Evolutionary conservation across 2,329 filamentous ascomycete genomes (phyloP), one percentile per base, ranked within the genome.

Genomic region (Xylariaceae sp.): DNA sequence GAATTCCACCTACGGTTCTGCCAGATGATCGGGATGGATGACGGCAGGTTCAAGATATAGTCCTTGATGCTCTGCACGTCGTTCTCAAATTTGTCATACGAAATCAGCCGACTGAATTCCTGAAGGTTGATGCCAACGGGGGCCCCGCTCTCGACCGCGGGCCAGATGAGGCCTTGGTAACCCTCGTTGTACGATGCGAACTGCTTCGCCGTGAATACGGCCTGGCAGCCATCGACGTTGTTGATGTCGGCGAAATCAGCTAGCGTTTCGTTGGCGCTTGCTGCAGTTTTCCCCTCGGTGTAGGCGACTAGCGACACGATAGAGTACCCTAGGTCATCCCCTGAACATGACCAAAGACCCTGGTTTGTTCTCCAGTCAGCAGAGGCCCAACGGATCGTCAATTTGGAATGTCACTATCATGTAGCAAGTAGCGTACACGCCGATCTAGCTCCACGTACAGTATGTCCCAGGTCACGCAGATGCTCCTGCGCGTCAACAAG

Each of bases 161-260:
- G 48, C 48, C 19, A 45, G 11, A 51, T 31, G 45, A 47, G 33
- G 2, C 43, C 36, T 18, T 47, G 43, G 31, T 46, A 47, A 17
- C 22, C 43, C 13, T 51, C 36, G 38, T 47, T 51, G 42, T 28
- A 51, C 22, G 48, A 50, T 12, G 38, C 33, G 43, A 51, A 47
- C 39, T 46, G 42, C 17, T 42, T 14, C 17, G 11, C 38, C 7
- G 31, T 11, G 28, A 51, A 28, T 19, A 16, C 28, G 18, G 38
- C 13, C 13, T 22, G 41, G 17, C 38, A 47, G 2, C 48, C 38
- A 9, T 41, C 17, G 2, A 47, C 38, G 18, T 38, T 10, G 14
- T 41, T 17, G 18, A 38, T 38, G 31, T 19, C 36, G 7, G 13
- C 5, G 6, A 39, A 31, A 28, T 47, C 39, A 17, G 10, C 45